phyloP scores from a whole-genome alignment of 2,329 filamentous ascomycete genomes.

The Aspergillus sp. region DNA sequence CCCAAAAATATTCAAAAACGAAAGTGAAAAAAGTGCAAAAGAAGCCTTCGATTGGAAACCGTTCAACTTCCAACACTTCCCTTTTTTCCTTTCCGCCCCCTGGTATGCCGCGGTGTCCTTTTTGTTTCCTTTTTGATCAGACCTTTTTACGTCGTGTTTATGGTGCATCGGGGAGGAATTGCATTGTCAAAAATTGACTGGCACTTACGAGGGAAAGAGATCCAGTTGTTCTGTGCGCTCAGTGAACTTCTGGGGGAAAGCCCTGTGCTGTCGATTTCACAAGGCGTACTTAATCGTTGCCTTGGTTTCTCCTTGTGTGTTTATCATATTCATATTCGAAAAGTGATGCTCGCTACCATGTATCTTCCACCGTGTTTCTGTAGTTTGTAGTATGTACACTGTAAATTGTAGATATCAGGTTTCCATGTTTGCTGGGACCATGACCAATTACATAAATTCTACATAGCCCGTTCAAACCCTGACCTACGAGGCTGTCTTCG shows the following conservation, averaged over 20 bases:
- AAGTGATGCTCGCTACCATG: constrained; percentile 34
- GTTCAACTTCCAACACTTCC: constrained; percentile 23
- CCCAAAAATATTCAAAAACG: constrained; percentile 27
- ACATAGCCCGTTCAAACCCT: no score
- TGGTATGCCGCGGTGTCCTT: constrained; percentile 22
- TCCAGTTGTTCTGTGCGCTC: constrained; percentile 53
- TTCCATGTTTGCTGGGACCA: no score
- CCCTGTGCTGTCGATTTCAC: constrained; percentile 79
- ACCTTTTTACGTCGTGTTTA: constrained; percentile 27
- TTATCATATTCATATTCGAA: constrained; percentile 37
- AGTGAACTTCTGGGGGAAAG: constrained; percentile 75
- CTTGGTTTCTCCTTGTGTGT: constrained; percentile 53
- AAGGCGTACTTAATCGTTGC: constrained; percentile 88
- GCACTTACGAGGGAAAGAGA: constrained; percentile 99
- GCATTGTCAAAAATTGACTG: constrained; percentile 57
- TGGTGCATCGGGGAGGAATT: constrained; percentile 37
- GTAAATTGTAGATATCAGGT: neutral
- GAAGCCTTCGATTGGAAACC: constrained; percentile 27
- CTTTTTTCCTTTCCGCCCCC: constrained; percentile 24
- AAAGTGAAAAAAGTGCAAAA: constrained; percentile 37
- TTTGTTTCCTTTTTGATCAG: constrained; percentile 9
- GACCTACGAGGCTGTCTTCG: neutral
- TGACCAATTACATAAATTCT: no score
- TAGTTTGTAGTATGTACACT: neutral
- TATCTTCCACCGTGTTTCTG: neutral